phyloP scores from a whole-genome alignment of 83 land plant species.

The Thuja plicata region DNA sequence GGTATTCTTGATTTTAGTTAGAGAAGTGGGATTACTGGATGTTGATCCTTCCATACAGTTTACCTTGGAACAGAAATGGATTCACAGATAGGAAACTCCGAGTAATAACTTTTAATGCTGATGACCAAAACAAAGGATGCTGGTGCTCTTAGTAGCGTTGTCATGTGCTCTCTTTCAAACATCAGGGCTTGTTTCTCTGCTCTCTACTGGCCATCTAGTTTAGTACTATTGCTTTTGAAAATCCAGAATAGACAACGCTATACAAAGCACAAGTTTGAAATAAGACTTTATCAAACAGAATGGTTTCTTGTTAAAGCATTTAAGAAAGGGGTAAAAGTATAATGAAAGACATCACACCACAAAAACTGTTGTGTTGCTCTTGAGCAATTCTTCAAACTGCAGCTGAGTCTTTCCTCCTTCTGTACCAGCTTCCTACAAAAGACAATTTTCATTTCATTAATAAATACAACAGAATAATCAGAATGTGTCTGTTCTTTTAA shows the following conservation, averaged over 20 bases:
- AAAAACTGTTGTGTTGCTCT: constrained; percentile 84
- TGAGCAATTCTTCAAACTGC: constrained; percentile 96
- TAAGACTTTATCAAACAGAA: constrained; percentile 5
- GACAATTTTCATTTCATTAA: not conserved
- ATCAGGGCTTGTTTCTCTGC: not conserved
- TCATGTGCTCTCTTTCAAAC: not conserved
- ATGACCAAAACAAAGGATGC: not conserved
- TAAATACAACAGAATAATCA: not conserved
- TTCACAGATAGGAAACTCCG: not conserved
- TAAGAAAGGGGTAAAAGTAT: not conserved
- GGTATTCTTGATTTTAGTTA: not conserved
- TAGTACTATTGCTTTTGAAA: not conserved
- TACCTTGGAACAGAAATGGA: not conserved
- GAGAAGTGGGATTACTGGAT: not conserved
- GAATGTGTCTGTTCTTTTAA: not conserved
- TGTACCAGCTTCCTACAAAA: constrained; percentile 86
- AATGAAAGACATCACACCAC: constrained; percentile 60
- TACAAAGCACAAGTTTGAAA: not conserved
- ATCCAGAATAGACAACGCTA: not conserved
- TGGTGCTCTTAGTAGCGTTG: not conserved
- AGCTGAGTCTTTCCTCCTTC: constrained; percentile 88
- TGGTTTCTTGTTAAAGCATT: not conserved
- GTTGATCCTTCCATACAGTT: not conserved
- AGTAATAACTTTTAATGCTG: not conserved
- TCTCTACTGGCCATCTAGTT: not conserved